Percentiles rank a stretch among this genome's conserved stretches.
phyloP scores from a whole-genome alignment of 805 yeast species.

The Suhomyces sp. region DNA sequence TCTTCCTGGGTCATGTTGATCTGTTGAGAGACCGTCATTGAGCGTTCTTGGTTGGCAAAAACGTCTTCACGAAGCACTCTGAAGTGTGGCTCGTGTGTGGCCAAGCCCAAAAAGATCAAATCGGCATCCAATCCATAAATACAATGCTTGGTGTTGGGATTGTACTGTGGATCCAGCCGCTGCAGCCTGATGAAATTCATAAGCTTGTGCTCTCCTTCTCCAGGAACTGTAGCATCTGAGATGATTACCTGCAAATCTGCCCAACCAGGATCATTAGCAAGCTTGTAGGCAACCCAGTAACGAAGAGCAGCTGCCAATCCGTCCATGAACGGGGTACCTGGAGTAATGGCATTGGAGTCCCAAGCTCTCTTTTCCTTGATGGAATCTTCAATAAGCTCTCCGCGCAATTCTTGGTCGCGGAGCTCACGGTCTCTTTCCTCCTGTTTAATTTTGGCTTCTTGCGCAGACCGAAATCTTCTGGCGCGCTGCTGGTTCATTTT shows the following conservation, averaged over 20 bases:
- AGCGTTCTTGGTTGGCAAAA: slow-evolving; percentile 68
- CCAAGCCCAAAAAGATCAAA: slow-evolving; percentile 89
- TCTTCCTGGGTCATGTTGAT: slow-evolving; percentile 62
- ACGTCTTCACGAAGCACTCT: slow-evolving; percentile 93
- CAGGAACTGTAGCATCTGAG: slow-evolving; percentile 96
- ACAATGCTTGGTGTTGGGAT: slow-evolving; percentile 93
- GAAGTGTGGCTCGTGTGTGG: slow-evolving; percentile 98
- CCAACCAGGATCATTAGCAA: slow-evolving; percentile 93
- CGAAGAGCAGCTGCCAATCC: slow-evolving; percentile 75
- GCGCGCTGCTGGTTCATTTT: slow-evolving; percentile 97
- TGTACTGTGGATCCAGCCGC: slow-evolving; percentile 78
- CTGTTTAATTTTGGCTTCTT: slow-evolving; percentile 78
- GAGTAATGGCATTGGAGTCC: slow-evolving; percentile 97
- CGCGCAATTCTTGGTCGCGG: slow-evolving; percentile 57
- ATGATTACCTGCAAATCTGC: slow-evolving; percentile 81
- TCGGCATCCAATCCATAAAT: slow-evolving; percentile 98
- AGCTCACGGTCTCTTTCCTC: slow-evolving; percentile 64
- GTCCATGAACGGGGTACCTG: slow-evolving; percentile 98
- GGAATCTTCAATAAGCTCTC: slow-evolving; percentile 74
- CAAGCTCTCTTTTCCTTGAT: slow-evolving; percentile 73
- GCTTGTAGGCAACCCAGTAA: slow-evolving; percentile 90
- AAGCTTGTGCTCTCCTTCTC: slow-evolving; percentile 98
- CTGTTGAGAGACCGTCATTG: slow-evolving; percentile 46
- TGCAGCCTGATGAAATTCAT: slow-evolving; percentile 94
- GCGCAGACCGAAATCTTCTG: slow-evolving; percentile 87